Conservation (phyloP, 2,329 filamentous ascomycete species). For the Diaporthe helianthi region DNA sequence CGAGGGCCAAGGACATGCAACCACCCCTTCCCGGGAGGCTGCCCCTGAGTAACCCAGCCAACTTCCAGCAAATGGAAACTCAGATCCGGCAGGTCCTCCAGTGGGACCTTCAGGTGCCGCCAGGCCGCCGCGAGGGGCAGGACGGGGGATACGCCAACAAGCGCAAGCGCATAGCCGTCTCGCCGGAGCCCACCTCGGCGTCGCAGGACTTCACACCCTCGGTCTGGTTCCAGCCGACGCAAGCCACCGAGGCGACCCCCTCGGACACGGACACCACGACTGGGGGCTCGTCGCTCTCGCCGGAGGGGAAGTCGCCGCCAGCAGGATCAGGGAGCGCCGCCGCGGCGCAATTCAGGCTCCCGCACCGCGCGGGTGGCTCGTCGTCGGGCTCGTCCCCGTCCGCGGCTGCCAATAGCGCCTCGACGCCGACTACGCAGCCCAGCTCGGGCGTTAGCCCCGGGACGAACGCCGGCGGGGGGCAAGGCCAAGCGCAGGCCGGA, state of each 20-base stretch:
- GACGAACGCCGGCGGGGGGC: background rate
- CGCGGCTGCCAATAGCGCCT: slow-evolving; percentile 1
- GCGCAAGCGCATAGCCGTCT: slow-evolving; percentile 31
- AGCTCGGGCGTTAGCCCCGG: slow-evolving; percentile 27
- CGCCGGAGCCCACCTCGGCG: slow-evolving; percentile 5
- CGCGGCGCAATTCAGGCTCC: slow-evolving; percentile 24
- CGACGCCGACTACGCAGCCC: slow-evolving; percentile 23
- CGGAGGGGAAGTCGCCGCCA: background rate
- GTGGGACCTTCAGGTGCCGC: slow-evolving; percentile 60
- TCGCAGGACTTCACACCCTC: background rate
- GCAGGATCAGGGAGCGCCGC: background rate
- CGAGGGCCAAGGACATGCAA: slow-evolving; percentile 49
- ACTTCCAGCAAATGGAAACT: slow-evolving; percentile 28
- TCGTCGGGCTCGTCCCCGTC: slow-evolving; percentile 30
- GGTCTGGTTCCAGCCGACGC: slow-evolving; percentile 6
- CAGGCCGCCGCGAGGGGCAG: slow-evolving; percentile 59
- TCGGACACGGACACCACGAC: slow-evolving; percentile 11
- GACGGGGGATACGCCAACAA: slow-evolving; percentile 22
- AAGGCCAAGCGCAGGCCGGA: background rate
- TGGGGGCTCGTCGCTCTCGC: slow-evolving; percentile 18
- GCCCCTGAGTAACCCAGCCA: slow-evolving; percentile 47
- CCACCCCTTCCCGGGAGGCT: slow-evolving; percentile 54
- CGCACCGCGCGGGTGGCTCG: slow-evolving; percentile 27
- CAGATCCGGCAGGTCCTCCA: slow-evolving; percentile 42
- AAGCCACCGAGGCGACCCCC: slow-evolving; percentile 11